Base-by-base conservation (phyloP, 2,329 filamentous ascomycete species). In the Ceratocystis lukuohia region DNA sequence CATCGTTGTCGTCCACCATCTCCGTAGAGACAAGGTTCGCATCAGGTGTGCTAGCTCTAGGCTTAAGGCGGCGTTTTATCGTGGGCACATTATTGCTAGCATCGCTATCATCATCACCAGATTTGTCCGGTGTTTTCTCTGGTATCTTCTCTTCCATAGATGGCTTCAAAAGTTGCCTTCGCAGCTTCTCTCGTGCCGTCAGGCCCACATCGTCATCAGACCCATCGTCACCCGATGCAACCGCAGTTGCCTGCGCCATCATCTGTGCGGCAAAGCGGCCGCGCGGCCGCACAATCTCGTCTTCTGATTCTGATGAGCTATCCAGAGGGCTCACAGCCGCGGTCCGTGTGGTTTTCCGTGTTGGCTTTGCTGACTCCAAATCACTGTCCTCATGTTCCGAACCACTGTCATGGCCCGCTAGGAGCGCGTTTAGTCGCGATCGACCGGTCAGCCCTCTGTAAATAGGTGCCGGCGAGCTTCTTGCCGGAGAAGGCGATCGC, bases 181-280 rank as follows among this genome's bases (percentile, higher is more conserved):
- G 37, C 37, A 68, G 8, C 15, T 53, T 65, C 22, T 68, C 66
- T 41, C 66, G 62, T 17, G 64, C 66, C 12, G 66, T 66, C 28
- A 64, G 22, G 1, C 48, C 50, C n/a, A 57, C 50, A 62, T 72
- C 69, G 65, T 73, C 67, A 6, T 71, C 67, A 44, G 69, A 70
- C 66, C 76, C 12, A 82, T 71, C 71, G 79, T 74, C 70, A 76
- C 77, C 70, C 73, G 79, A 45, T 78, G 75, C 67, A 78, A 64
- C n/a, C 62, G 62, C 45, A 30, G 25, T 30, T 65, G 44, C 28
- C 65, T 68, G 10, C 53, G 73, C 80, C 69, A 82, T 80, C 80
- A 91, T 84, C 64, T 84, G 80, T 17, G 86, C 80, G 12, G 86
- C 86, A 70, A 89, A 78, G 64, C 82, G 81, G 28, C 87, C 86